Base-by-base conservation (phyloP, 164 flowering plant species). In the Vitis vinifera region DNA sequence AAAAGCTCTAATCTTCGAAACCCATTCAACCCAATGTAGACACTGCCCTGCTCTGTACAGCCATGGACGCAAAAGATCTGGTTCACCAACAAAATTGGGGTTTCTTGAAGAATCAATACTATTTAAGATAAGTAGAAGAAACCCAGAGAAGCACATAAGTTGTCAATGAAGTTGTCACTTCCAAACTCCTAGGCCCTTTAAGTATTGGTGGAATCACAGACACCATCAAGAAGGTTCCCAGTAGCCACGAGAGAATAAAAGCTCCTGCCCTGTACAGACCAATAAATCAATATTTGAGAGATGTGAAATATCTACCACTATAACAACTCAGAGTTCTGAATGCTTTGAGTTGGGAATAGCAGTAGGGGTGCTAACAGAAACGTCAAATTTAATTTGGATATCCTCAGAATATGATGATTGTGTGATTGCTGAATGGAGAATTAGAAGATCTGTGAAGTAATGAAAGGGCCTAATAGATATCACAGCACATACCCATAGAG, bases 161-260 rank as follows among this genome's bases (percentile, higher is more conserved):
- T 77, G 91, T 70, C 81, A 93, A 73, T 29, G 97, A 88, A 67
- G 97, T 88, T 8, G 80, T 82, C 62, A 95, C 97, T 81, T 95
- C 99, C 73, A 95, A 88, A 78, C 89, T 82, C 77, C 89, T 87
- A 13, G 79, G 93, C 30, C 99, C 98, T 68, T 85, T 87, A 61
- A 90, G 80, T 14, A 37, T 27, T 9, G 98, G 97, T 68, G 99
- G 98, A 67, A 93, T 78, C 63, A 93, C 87, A 64, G 99, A 87
- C 53, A 91, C 97, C 99, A 93, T 90, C 85, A 95, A 76, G 81
- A 95, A 87, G 56, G 99, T 93, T 56, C 92, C 99, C 77, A 93
- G 19, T 67, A 95, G 86, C 99, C 99, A 95, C 23, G 98, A 93
- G 67, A 87, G 53, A 29, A 78, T 69, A 72, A 95, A 95, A 67